These are phyloP conservation scores for Globisporangium viniferum DNA, from an alignment of 352 stramenopile genomes.

Conservation along the genomic window DNA sequence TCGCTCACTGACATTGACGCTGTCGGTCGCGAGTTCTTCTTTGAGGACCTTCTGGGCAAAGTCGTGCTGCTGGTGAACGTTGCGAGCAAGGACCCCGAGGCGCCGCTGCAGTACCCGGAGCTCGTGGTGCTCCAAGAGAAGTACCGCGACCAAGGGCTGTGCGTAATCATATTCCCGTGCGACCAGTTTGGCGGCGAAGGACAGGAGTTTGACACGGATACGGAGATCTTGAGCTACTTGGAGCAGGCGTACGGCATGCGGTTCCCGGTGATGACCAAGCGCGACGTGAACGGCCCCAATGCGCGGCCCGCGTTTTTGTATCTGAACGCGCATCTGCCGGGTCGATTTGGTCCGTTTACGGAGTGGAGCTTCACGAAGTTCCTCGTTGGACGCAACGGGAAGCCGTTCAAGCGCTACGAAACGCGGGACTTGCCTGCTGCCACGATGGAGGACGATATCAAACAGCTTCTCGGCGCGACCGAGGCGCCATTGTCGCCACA, in stretches of 20 bases:
- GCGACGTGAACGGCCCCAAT: slow-evolving; percentile 68
- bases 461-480: slow-evolving; percentile 19
- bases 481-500: neutral
- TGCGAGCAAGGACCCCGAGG: slow-evolving; percentile 70
- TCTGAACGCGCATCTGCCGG: slow-evolving; percentile 46
- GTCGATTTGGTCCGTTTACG: slow-evolving; percentile 32
- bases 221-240: slow-evolving; percentile 31
- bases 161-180: slow-evolving; percentile 69
- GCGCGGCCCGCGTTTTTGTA: slow-evolving; percentile 66
- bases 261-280: slow-evolving; percentile 49
- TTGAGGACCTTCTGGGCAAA: slow-evolving; percentile 29
- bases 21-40: slow-evolving; percentile 11
- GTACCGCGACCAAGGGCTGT: slow-evolving; percentile 38
- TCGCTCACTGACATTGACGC: slow-evolving; percentile 13
- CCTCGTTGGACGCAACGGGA: slow-evolving; percentile 41
- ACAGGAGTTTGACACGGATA: slow-evolving; percentile 47
- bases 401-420: slow-evolving; percentile 38
- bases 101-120: slow-evolving; percentile 73
- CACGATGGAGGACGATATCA: slow-evolving; percentile 39
- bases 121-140: slow-evolving; percentile 51
- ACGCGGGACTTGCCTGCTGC: slow-evolving; percentile 27
- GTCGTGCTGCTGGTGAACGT: slow-evolving; percentile 79
- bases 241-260: slow-evolving; percentile 21
- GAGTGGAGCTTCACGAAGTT: slow-evolving; percentile 80
- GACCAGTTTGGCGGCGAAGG: slow-evolving; percentile 71